Percentiles rank a stretch among this genome's conserved stretches.
Evolutionary conservation across 768 basidiomycete species (phyloP).

Genomic region (Russula earlei): DNA sequence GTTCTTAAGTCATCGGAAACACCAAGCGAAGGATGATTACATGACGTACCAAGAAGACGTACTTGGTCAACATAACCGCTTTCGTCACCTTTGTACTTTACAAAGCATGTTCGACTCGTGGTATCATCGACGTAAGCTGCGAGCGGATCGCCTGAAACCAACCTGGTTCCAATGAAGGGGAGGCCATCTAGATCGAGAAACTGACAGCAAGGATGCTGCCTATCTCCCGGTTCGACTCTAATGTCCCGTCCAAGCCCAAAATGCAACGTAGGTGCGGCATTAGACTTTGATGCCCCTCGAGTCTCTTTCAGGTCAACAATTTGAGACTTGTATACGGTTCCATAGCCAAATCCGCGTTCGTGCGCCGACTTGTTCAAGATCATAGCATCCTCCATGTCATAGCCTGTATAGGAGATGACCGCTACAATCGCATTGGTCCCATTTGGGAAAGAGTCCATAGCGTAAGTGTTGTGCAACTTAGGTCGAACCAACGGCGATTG

Average conservation of each 20-base stretch:
- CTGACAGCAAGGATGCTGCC: conserved; percentile 34
- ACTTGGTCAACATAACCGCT: conserved; percentile 83
- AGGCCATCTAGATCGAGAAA: conserved; percentile 79
- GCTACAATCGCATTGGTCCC: conserved; percentile 98
- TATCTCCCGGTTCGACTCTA: conserved; percentile 38
- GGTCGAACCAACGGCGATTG: conserved; percentile 95
- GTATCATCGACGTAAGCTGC: conserved; percentile 85
- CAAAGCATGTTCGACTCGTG: conserved; percentile 68
- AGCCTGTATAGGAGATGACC: conserved; percentile 99
- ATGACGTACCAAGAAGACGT: conserved; percentile 65
- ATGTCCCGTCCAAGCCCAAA: conserved; percentile 84
- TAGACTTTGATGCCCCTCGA: conserved; percentile 51
- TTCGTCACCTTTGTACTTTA: conserved; percentile 98
- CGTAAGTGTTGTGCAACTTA: conserved; percentile 83
- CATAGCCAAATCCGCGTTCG: conserved; percentile 95
- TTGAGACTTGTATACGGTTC: conserved; percentile 92
- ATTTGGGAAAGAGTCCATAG: conserved; percentile 97
- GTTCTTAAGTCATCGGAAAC: neutral
- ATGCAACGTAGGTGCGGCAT: conserved; percentile 61
- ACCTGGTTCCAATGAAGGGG: conserved; percentile 61
- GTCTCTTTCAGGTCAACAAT: conserved; percentile 83
- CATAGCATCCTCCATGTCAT: conserved; percentile 99
- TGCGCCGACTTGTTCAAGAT: conserved; percentile 98
- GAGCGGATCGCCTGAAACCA: conserved; percentile 69
- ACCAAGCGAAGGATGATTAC: neutral